These are phyloP conservation scores for Fomitopsis betulina DNA, from an alignment of 1,284 basidiomycete species.

Conservation along the genomic window DNA sequence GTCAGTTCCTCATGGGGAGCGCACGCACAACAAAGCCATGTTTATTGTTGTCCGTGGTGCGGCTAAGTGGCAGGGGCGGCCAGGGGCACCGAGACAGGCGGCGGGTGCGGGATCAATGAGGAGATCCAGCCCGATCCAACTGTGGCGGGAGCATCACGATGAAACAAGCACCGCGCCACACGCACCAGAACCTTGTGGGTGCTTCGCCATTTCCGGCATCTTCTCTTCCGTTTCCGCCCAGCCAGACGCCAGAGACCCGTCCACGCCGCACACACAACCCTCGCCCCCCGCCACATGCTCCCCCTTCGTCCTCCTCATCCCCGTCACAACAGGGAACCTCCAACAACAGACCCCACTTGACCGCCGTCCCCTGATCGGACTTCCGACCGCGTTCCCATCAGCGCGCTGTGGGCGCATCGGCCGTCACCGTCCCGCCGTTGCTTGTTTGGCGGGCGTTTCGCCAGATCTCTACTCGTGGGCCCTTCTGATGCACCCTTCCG, in stretches of 20 bases:
- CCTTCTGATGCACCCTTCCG: neutral
- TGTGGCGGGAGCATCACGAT: conserved; percentile 5
- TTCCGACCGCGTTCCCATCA: neutral
- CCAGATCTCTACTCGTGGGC: neutral
- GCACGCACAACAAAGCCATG: neutral
- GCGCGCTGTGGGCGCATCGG: conserved; percentile 1
- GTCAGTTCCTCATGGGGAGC: neutral
- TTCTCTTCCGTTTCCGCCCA: neutral
- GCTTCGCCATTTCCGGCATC: neutral
- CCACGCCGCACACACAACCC: conserved; percentile 2
- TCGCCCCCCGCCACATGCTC: neutral
- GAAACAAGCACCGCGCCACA: conserved; percentile 4
- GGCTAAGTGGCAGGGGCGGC: neutral
- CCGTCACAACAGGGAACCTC: neutral
- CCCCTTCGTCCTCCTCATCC: neutral
- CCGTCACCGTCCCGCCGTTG: neutral
- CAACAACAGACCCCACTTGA: neutral
- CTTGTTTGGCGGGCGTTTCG: neutral
- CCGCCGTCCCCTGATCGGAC: neutral
- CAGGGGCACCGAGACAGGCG: neutral
- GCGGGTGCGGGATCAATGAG: neutral
- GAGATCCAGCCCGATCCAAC: conserved; percentile 4
- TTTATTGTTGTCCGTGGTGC: neutral
- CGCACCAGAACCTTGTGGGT: conserved; percentile 7
- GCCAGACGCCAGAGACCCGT: neutral